Conservation (phyloP, 768 basidiomycete genomes). For the Phanerochaete sordida region DNA sequence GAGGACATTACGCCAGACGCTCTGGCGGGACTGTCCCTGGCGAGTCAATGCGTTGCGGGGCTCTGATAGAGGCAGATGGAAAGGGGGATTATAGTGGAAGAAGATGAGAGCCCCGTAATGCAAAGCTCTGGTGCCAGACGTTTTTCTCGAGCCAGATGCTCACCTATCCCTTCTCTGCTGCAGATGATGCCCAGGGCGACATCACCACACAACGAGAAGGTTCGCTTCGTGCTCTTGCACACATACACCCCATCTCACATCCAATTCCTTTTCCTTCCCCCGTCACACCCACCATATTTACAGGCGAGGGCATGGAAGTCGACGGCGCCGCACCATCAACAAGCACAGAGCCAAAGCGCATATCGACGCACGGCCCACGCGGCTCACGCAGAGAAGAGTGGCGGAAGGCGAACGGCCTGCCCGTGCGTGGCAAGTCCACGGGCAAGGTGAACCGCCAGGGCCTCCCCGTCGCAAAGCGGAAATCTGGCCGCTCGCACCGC, state of each 20-base stretch:
- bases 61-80: not conserved
- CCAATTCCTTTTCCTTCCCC: not conserved
- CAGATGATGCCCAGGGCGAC: not conserved
- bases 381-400: constrained; percentile 77
- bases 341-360: constrained; percentile 27
- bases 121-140: not conserved
- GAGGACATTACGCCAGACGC: constrained; percentile 50
- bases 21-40: constrained; percentile 23
- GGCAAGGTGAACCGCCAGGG: constrained; percentile 70
- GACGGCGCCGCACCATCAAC: constrained; percentile 35
- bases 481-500: constrained; percentile 67
- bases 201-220: not conserved
- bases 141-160: not conserved
- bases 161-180: not conserved
- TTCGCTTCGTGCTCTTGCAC: not conserved
- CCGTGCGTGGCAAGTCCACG: constrained; percentile 44
- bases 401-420: constrained; percentile 76
- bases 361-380: constrained; percentile 84
- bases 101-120: not conserved
- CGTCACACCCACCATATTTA: not conserved
- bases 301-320: constrained; percentile 50
- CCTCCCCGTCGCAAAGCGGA: constrained; percentile 52
- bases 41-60: not conserved
- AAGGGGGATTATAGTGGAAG: not conserved
- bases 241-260: not conserved